Base-by-base conservation (phyloP, 495 filamentous ascomycete species). In the Penicillium pancosmium region DNA sequence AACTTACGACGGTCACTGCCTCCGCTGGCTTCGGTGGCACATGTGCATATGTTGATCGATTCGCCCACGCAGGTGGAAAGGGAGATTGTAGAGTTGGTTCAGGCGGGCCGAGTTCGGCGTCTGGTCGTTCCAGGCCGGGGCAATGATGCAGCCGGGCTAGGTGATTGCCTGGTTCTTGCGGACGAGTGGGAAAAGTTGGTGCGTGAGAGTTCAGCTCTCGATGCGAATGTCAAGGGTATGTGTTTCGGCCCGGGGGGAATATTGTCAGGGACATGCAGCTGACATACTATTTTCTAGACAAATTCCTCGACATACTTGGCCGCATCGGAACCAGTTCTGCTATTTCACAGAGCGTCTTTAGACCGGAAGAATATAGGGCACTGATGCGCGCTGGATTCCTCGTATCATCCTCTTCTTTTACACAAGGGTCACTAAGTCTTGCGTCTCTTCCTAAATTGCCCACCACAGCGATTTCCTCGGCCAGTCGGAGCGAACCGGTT, bases 301-400 rank as follows among this genome's bases (percentile, higher is more conserved):
- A 75, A 65, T 91, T 88, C 56, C 61, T 83, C 18, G 48, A 47
- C 31, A 78, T 86, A 50, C 70, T 94, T 51, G 72, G 70, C 23
- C 71, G 73, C 27, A 76, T 88, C 55, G 83, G 84, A 10, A 82
- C 76, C 25, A 76, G 79, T 4, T 75, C 80, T 55, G 78, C 75
- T 7, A 68, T 92, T 11, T 70, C 77, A 16, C 69, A 71, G 10
- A 66, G 69, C 6, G 52, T 72, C 23, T 82, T 92, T 56, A 69
- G 76, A 4, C 62, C 73, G 3, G 69, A 80, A 4, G 86, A 87
- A 54, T 76, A 81, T 31, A 78, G 78, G 51, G 75, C 82, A 21
- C 73, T 96, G 3, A 82, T 91, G 21, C 81, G 81, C 23, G 82
- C 85, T 3, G 92, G 92, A 15, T 93, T 93, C 66, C 71, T 95